Percentiles rank a stretch among this genome's conserved stretches.
These are phyloP conservation scores for Rheum nobile DNA, from an alignment of 148 eudicot genomes.

Conservation along the genomic window DNA sequence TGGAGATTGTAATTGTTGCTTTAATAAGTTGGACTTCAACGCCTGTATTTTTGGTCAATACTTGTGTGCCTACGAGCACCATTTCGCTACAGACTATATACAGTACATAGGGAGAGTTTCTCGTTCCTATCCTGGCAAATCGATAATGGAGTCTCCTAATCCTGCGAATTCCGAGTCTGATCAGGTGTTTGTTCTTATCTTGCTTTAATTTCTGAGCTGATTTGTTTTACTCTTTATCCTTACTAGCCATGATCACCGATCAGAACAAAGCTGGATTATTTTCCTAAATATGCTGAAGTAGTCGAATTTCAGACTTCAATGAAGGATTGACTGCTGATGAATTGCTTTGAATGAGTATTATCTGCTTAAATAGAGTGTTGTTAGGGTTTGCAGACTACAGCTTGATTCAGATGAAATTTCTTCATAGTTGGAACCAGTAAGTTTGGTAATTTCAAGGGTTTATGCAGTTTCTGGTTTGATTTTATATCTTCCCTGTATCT, in stretches of 20 bases:
- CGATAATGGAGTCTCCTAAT: constrained; percentile 1
- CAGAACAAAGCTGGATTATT: neutral
- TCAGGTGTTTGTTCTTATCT: neutral
- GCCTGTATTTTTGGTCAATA: no score
- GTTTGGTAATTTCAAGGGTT: neutral
- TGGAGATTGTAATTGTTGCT: no score
- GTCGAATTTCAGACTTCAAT: neutral
- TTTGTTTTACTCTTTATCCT: neutral
- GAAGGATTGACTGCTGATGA: neutral
- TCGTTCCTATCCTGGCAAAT: neutral
- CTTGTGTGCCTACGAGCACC: neutral
- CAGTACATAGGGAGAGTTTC: neutral
- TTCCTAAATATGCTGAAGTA: neutral
- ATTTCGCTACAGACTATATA: constrained; percentile 3
- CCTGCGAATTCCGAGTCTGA: neutral
- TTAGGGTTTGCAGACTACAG: neutral
- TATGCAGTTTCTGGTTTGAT: no score
- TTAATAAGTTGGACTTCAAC: no score
- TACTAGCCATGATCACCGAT: neutral
- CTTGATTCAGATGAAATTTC: neutral
- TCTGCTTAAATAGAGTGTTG: neutral
- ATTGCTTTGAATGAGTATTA: neutral
- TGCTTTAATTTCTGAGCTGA: neutral
- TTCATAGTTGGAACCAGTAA: neutral
- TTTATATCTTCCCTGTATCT: no score